Percentiles rank a stretch among this genome's conserved stretches.
Evolutionary conservation across 1,139 yeast species (phyloP).

Genomic region (Hansenula lynferdii): DNA sequence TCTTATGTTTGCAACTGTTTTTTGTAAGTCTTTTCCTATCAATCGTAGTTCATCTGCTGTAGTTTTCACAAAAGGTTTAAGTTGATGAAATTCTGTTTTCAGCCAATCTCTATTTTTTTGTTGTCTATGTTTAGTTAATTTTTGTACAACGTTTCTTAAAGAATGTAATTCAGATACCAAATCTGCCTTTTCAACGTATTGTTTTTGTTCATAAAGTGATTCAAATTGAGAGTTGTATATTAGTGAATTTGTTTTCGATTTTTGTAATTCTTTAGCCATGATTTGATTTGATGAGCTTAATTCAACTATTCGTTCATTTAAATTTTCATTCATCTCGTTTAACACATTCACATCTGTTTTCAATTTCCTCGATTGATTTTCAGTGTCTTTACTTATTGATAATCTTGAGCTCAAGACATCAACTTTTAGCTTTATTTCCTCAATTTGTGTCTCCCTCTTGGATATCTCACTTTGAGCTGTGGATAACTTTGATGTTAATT

Average conservation of each 20-base stretch:
- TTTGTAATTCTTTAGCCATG: slow-evolving; percentile 7
- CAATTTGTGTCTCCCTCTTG: slow-evolving; percentile 11
- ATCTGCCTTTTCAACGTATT: slow-evolving; percentile 9
- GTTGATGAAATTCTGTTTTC: slow-evolving; percentile 6
- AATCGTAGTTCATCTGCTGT: slow-evolving; percentile 14
- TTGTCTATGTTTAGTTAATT: slow-evolving; percentile 3
- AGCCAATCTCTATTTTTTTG: slow-evolving; percentile 8
- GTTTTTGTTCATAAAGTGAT: slow-evolving; percentile 13
- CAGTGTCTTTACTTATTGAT: slow-evolving; percentile 13
- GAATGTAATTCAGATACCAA: slow-evolving; percentile 18
- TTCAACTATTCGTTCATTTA: slow-evolving; percentile 3
- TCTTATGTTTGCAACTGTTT: slow-evolving; percentile 2
- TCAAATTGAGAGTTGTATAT: slow-evolving; percentile 17
- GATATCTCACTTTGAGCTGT: background rate
- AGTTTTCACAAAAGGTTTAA: slow-evolving; percentile 5
- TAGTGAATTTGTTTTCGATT: slow-evolving; percentile 12
- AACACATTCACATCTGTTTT: slow-evolving; percentile 6
- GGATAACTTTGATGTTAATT: too few species aligned
- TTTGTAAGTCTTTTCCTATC: slow-evolving; percentile 13
- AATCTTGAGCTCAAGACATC: slow-evolving; percentile 38
- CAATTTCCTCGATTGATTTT: slow-evolving; percentile 6
- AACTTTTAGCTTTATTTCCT: slow-evolving; percentile 33
- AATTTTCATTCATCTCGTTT: slow-evolving; percentile 3
- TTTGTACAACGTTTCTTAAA: slow-evolving; percentile 13
- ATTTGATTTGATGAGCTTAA: slow-evolving; percentile 4